Percentiles rank a stretch among this genome's conserved stretches.
Evolutionary conservation across 148 eudicot genomes (phyloP).

Genomic region (Fallopia convolvulus): DNA sequence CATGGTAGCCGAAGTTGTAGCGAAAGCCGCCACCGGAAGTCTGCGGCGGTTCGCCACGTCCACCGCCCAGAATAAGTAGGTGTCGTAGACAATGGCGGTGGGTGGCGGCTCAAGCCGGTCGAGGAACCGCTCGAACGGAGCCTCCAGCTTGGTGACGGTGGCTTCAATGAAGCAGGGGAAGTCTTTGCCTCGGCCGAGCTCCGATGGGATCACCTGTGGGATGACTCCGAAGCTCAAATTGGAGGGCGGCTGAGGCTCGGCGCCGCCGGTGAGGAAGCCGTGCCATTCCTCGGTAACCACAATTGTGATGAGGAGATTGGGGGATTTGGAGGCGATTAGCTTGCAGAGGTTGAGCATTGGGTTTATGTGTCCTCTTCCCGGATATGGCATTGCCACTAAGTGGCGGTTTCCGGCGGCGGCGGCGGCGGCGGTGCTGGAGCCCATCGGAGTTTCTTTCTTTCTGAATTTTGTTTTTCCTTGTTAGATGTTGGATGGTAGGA

Average conservation of each 20-base stretch:
- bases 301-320: conserved; percentile 23
- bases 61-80: conserved; percentile 35
- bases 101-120: conserved; percentile 33
- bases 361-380: conserved; percentile 33
- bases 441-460: background rate
- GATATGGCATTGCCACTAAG: conserved; percentile 27
- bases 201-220: conserved; percentile 61
- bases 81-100: conserved; percentile 32
- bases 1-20: conserved; percentile 34
- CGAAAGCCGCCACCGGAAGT: conserved; percentile 47
- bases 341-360: conserved; percentile 44
- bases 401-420: conserved; percentile 4
- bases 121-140: conserved; percentile 42
- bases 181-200: conserved; percentile 36
- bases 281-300: conserved; percentile 48
- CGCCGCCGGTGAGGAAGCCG: conserved; percentile 33
- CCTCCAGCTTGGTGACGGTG: conserved; percentile 29
- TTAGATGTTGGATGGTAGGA: background rate
- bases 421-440: background rate
- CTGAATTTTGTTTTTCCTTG: background rate
- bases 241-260: conserved; percentile 25
- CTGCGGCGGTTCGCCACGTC: conserved; percentile 29
- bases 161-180: conserved; percentile 30
- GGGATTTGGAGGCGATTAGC: conserved; percentile 15
- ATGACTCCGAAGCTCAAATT: conserved; percentile 31